A percentile compares a stretch with the other conserved stretches of the same genome.
Conservation (phyloP, 1,284 basidiomycete species). For the Cutaneotrichosporon cyanovorans region DNA sequence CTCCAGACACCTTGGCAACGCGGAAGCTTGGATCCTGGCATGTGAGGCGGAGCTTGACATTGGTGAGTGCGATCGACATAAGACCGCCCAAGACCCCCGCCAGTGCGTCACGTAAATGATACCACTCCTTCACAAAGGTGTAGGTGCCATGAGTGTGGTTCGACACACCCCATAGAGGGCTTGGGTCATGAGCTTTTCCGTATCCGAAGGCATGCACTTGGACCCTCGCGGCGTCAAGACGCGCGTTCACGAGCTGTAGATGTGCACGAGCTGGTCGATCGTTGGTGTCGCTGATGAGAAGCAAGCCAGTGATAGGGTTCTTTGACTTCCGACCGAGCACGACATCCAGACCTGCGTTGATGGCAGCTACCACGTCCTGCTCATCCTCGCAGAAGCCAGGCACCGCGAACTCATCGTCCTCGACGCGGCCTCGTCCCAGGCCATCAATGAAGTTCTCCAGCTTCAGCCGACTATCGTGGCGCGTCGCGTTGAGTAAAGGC, state of each 20-base stretch:
- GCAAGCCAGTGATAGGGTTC: constrained; percentile 81
- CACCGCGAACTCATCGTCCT: constrained; percentile 56
- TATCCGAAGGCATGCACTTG: constrained; percentile 96
- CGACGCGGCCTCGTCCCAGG: constrained; percentile 48
- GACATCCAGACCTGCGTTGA: constrained; percentile 87
- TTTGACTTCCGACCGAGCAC: constrained; percentile 85
- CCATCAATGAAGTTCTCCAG: constrained; percentile 70
- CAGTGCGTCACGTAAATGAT: constrained; percentile 78
- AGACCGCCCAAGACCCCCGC: constrained; percentile 88
- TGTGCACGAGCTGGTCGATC: constrained; percentile 87
- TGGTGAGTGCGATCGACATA: constrained; percentile 80
- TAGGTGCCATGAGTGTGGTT: constrained; percentile 96
- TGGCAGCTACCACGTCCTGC: constrained; percentile 90
- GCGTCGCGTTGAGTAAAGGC: constrained; percentile 70
- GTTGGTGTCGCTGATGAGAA: constrained; percentile 82
- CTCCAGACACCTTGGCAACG: constrained; percentile 83
- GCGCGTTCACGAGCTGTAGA: constrained; percentile 93
- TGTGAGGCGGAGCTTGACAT: constrained; percentile 79
- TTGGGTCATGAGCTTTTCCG: constrained; percentile 90
- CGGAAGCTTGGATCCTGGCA: constrained; percentile 62
- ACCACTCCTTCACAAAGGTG: constrained; percentile 94
- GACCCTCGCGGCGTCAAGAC: constrained; percentile 89
- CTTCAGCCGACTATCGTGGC: constrained; percentile 59
- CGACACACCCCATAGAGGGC: constrained; percentile 96
- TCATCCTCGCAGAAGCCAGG: constrained; percentile 73